phyloP scores from a whole-genome alignment of 345 rosid genomes.

The Sisymbrium altissimum region DNA sequence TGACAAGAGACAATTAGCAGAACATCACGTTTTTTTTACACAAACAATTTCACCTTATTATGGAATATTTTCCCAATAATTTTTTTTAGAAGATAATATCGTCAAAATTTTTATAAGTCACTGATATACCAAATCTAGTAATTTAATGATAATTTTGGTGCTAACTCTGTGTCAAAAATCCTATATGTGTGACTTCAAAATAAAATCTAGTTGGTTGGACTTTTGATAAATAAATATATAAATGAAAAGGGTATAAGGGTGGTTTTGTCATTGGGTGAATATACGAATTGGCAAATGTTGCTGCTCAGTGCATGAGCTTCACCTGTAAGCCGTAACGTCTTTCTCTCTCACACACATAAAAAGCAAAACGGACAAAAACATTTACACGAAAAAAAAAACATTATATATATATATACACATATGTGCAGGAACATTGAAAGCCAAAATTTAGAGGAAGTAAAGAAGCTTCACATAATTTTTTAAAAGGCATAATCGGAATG shows the following conservation, averaged over 20 bases:
- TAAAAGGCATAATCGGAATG: not conserved
- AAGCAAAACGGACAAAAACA: slow-evolving; percentile 15
- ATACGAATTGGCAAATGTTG: slow-evolving; percentile 2
- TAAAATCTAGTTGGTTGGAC: not conserved
- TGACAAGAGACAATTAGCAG: not conserved
- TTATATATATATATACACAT: not conserved
- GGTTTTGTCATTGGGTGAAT: slow-evolving; percentile 23
- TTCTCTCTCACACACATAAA: slow-evolving; percentile 29
- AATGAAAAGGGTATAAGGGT: not conserved
- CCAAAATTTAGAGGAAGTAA: not conserved
- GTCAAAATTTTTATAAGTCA: not conserved
- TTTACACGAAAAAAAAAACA: not conserved
- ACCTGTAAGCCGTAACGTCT: slow-evolving; percentile 37
- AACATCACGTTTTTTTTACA: not conserved
- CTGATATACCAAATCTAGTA: not conserved
- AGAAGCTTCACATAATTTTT: not conserved
- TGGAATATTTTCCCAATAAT: not conserved
- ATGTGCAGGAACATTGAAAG: not conserved
- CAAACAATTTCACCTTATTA: not conserved
- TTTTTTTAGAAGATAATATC: not conserved
- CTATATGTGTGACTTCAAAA: not conserved
- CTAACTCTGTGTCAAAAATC: not conserved
- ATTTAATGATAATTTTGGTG: not conserved
- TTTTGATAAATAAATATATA: not conserved
- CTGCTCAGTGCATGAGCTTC: slow-evolving; percentile 36